Percentiles rank a stretch among this genome's conserved stretches.
These are phyloP conservation scores for Aspergillus novoparasiticus DNA, from an alignment of 2,329 filamentous ascomycete genomes.

Conservation along the genomic window DNA sequence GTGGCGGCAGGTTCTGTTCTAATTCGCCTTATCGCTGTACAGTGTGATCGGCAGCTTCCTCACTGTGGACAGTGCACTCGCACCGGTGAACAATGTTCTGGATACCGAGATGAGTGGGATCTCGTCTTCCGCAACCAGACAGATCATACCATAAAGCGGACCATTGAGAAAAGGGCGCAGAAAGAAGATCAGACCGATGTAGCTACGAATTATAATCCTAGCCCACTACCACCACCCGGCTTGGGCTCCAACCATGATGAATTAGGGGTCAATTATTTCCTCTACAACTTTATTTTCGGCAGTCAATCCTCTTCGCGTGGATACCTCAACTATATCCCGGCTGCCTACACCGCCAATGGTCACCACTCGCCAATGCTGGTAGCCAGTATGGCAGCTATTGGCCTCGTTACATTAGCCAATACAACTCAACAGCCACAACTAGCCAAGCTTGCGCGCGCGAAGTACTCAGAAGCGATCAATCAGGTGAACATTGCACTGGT, in stretches of 20 bases:
- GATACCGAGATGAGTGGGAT: constrained; percentile 37
- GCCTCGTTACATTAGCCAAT: constrained; percentile 30
- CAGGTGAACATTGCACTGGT: constrained; percentile 25
- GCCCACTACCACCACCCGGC: constrained; percentile 3
- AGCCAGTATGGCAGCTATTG: constrained; percentile 30
- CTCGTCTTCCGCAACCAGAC: constrained; percentile 35
- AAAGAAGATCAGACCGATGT: not conserved
- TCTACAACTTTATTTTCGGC: constrained; percentile 24
- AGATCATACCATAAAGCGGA: constrained; percentile 24
- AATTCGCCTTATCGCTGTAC: not conserved
- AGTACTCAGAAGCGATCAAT: constrained; percentile 28
- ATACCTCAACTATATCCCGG: constrained; percentile 28
- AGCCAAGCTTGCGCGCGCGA: constrained; percentile 22
- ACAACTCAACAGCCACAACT: constrained; percentile 23
- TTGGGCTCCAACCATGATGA: constrained; percentile 20
- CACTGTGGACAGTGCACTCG: constrained; percentile 31
- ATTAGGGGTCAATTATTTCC: constrained; percentile 30
- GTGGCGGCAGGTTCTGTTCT: not conserved
- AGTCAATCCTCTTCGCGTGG: constrained; percentile 20
- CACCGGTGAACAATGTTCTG: constrained; percentile 26
- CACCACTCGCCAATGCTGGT: constrained; percentile 20
- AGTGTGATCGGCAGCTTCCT: constrained; percentile 28
- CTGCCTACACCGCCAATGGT: constrained; percentile 17
- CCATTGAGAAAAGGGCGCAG: constrained; percentile 10
- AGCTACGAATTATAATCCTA: not conserved